Evolutionary conservation across 805 yeast species (phyloP), one percentile per base, ranked within the genome.

Genomic region (Yarrowia keelungensis): DNA sequence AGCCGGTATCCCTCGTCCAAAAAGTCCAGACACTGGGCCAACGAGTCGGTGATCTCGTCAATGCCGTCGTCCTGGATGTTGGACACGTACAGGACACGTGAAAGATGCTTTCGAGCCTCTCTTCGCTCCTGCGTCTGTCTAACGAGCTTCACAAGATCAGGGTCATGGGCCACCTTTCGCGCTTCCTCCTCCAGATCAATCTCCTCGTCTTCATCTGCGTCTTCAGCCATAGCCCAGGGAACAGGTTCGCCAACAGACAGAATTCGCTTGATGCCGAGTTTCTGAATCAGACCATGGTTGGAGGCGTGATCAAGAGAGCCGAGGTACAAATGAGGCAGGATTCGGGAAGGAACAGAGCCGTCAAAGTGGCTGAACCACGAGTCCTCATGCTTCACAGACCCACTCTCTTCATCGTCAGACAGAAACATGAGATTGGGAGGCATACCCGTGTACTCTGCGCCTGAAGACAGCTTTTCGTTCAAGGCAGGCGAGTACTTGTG

Each of bases 1-100:
- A 72, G 72, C 22, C 76, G 72, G 71, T 81, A 79, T 19, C 85
- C 85, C 36, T 81, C 83, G 67, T 90, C 89, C 65, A 92, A 85
- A 74, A 87, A 91, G 1, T 84, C 80, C 49, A 94, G 79, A 26
- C 93, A 87, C 47, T 83, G 82, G 14, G 87, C 86, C 53, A 93
- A 80, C 3, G 89, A 84, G 45, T 79, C 79, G 0, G 89, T 82
- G 61, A 93, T 79, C 69, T 90, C 87, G 71, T 93, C 97, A 58
- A 90, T 88, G 0, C 98, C 98, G 77, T 94, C 97, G 76, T 94
- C 98, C 74, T 90, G 92, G 43, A 94, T 81, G 74, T 91, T 88
- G 70, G 86, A 84, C 46, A 94, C 85, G 70, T 84, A 82, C 87
- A 90, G 79, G 32, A 88, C 82, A 53, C 85, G 81, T 9, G 79